Conservation (phyloP, 2,329 filamentous ascomycete genomes). For the Beauveria bassiana region DNA sequence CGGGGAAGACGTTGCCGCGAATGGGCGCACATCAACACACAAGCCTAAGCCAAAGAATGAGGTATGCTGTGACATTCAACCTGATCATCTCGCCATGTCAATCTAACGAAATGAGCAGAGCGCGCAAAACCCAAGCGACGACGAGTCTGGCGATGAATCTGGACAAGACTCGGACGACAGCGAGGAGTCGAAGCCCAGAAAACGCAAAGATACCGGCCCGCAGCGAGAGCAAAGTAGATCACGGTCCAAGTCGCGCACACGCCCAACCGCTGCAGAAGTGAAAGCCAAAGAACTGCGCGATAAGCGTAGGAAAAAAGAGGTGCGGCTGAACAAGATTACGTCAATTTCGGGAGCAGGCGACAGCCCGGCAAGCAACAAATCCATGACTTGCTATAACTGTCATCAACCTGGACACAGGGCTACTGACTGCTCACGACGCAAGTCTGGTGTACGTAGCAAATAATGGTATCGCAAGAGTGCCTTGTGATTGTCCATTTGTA, state of each 20-base stretch:
- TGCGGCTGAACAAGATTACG: constrained; percentile 55
- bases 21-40: constrained; percentile 30
- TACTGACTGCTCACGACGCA: constrained; percentile 42
- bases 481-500: not conserved
- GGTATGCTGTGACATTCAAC: constrained; percentile 18
- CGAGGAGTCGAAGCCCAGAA: constrained; percentile 19
- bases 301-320: constrained; percentile 55
- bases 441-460: constrained; percentile 7
- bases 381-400: constrained; percentile 50
- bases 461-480: not conserved
- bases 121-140: constrained; percentile 16
- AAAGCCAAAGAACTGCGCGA: constrained; percentile 45
- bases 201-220: constrained; percentile 20
- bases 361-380: constrained; percentile 18
- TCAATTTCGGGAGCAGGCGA: constrained; percentile 47
- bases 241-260: constrained; percentile 25
- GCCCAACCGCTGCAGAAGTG: constrained; percentile 18
- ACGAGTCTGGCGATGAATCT: constrained; percentile 17
- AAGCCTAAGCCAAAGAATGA: constrained; percentile 22
- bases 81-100: not conserved
- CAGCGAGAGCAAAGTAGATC: constrained; percentile 20
- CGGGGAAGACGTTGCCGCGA: constrained; percentile 25
- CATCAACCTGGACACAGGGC: constrained; percentile 53
- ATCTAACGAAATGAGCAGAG: constrained; percentile 11
- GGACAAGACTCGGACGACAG: constrained; percentile 17